Percentiles rank a stretch among this genome's conserved stretches.
phyloP scores from a whole-genome alignment of 495 filamentous ascomycete genomes.

The Hyaloscypha hepaticicola region DNA sequence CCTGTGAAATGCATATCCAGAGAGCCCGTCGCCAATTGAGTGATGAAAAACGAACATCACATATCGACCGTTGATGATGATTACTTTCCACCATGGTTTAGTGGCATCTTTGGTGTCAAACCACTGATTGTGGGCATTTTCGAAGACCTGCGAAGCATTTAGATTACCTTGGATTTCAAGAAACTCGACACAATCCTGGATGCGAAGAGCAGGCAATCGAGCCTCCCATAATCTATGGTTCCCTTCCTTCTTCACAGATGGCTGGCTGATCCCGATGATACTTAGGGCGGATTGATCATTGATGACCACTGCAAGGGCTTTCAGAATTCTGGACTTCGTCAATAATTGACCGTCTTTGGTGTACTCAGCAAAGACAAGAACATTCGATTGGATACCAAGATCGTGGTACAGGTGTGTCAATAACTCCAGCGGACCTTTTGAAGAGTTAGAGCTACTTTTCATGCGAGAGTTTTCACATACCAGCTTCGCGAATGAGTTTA shows the following conservation, averaged over 20 bases:
- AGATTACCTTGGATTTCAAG: not conserved
- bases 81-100: constrained; percentile 16
- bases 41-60: constrained; percentile 17
- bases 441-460: not conserved
- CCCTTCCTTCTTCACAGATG: constrained; percentile 15
- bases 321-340: not conserved
- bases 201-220: constrained; percentile 4
- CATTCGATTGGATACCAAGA: constrained; percentile 20
- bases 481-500: constrained; percentile 6
- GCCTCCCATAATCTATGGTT: constrained; percentile 23
- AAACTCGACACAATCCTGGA: constrained; percentile 17
- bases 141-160: not conserved
- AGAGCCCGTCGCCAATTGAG: constrained; percentile 12
- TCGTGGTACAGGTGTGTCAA: constrained; percentile 18
- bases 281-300: constrained; percentile 15
- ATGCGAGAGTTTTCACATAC: not conserved
- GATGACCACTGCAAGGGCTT: constrained; percentile 13
- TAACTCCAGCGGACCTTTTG: constrained; percentile 12
- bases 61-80: constrained; percentile 1
- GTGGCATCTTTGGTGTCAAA: constrained; percentile 14
- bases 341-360: not conserved
- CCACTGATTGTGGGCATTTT: constrained; percentile 23
- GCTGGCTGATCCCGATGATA: constrained; percentile 6
- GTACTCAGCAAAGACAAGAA: constrained; percentile 13
- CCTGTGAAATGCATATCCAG: constrained; percentile 13